Conservation (phyloP, 202 grass and related monocot species). For the Setaria italica region DNA sequence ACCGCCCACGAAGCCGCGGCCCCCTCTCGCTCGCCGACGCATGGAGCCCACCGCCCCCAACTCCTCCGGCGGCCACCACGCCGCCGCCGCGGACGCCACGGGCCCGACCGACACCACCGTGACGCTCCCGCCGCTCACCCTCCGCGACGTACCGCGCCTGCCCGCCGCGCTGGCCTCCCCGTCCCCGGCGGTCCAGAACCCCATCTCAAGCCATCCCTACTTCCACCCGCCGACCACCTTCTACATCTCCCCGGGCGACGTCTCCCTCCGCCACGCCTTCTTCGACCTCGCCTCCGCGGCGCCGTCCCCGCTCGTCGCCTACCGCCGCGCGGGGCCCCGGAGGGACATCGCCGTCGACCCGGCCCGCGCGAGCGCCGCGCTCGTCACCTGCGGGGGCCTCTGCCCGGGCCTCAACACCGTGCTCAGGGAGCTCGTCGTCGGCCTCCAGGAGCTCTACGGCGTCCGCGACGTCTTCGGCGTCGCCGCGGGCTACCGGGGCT, state of each 20-base stretch:
- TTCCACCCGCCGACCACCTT: slow-evolving; percentile 69
- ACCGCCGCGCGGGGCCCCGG: slow-evolving; percentile 82
- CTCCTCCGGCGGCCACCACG: not conserved
- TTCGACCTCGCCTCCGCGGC: slow-evolving; percentile 63
- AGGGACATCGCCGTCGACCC: slow-evolving; percentile 56
- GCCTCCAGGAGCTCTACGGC: slow-evolving; percentile 79
- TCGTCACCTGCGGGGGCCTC: slow-evolving; percentile 90
- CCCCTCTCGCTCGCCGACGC: not conserved
- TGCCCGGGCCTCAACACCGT: slow-evolving; percentile 93
- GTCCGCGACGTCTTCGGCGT: slow-evolving; percentile 80
- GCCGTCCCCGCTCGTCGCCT: slow-evolving; percentile 56
- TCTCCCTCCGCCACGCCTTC: slow-evolving; percentile 76
- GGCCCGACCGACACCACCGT: slow-evolving; percentile 38
- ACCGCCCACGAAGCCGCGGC: not conserved
- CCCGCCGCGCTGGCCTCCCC: not conserved
- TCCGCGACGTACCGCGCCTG: slow-evolving; percentile 59
- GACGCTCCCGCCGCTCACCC: slow-evolving; percentile 55
- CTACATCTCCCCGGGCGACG: slow-evolving; percentile 72
- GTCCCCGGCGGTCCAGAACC: slow-evolving; percentile 46
- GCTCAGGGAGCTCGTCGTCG: slow-evolving; percentile 83
- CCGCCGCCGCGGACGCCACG: slow-evolving; percentile 15
- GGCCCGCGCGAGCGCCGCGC: slow-evolving; percentile 57
- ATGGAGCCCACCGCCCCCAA: slow-evolving; percentile 48
- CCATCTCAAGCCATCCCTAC: slow-evolving; percentile 69
- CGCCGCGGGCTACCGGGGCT: slow-evolving; percentile 77